Evolutionary conservation across 2,329 filamentous ascomycete species (phyloP), one percentile per base, ranked within the genome.

Genomic region (Chalaropsis thielavioides): DNA sequence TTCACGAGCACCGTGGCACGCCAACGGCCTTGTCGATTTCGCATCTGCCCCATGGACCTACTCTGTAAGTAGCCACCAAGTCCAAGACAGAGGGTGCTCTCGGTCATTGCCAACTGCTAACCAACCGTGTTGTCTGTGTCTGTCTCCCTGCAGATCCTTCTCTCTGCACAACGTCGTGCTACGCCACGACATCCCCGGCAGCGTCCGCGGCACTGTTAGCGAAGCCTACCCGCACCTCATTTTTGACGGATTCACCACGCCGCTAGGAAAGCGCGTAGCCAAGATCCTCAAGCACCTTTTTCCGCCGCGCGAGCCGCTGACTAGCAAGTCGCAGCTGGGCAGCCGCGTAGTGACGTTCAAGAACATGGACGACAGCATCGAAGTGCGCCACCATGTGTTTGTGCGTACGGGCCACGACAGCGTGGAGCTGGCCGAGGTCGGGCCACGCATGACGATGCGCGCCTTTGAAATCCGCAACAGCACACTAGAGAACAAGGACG

Each of bases 391-490:
- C 62, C 76, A 82, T 73, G 92, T 99, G 1, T 99, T 96, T 72
- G 92, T 99, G 19, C 87, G 89, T 73, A 97, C 94, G 0, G 88
- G 89, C 0, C 94, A 92, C 72, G 86, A 95, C 72, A 89, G 87
- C 66, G 90, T 97, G 2, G 91, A 95, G 74, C 76, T 96, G 70
- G 87, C 89, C 15, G 91, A 96, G 74, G 90, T 95, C 62, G 91
- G 92, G 0, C 94, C 94, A 0, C 82, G 94, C 66, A 96, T 97
- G 90, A 96, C 91, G n/a, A 94, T 97, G 90, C 82, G 90, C 69
- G 79, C 91, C 63, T 99, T 97, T 72, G 90, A 97, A 77, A 96
- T 99, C 68, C 82, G 92, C 59, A 87, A 87, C 63, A 92, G 94
- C 17, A 95, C 92, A 3, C 78, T 96, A 67, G 94, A 97, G 73